Evolutionary conservation across 345 rosid genomes (phyloP).

Genomic region (Camelina sativa): DNA sequence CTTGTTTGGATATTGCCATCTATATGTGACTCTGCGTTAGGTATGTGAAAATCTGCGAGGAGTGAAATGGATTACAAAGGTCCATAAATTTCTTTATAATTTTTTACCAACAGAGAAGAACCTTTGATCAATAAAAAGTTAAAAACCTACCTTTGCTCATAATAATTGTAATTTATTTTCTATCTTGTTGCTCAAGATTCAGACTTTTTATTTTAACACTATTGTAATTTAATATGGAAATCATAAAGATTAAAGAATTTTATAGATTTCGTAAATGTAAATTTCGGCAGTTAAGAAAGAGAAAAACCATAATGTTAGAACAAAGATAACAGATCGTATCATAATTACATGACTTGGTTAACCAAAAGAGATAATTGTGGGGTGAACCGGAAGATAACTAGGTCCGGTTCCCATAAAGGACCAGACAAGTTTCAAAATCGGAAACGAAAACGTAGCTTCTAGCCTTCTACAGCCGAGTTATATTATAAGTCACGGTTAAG

Average conservation of each 20-base stretch:
- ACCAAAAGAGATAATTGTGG: neutral
- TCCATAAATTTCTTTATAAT: neutral
- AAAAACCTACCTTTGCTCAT: too few relatives aligned
- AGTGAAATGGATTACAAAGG: slow-evolving; percentile 27
- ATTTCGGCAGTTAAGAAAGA: neutral
- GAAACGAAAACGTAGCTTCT: slow-evolving; percentile 9
- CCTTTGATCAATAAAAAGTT: slow-evolving; percentile 9
- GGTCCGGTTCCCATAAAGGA: slow-evolving; percentile 4
- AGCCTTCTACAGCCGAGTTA: slow-evolving; percentile 25
- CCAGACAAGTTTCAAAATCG: neutral
- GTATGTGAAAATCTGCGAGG: neutral
- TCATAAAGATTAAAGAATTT: neutral
- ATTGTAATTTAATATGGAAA: neutral
- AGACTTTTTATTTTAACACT: neutral
- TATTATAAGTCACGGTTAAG: slow-evolving; percentile 20
- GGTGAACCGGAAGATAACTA: slow-evolving; percentile 13
- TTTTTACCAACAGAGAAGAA: slow-evolving; percentile 3
- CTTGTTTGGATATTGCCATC: slow-evolving; percentile 3
- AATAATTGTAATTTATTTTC: neutral
- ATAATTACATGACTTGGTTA: neutral
- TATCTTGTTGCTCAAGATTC: slow-evolving; percentile 16
- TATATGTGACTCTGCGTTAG: neutral
- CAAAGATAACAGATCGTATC: slow-evolving; percentile 4
- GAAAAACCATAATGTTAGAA: neutral
- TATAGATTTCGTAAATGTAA: neutral